Evolutionary conservation across 2,329 filamentous ascomycete genomes (phyloP).

Genomic region (Raffaelea ambrosiae): DNA sequence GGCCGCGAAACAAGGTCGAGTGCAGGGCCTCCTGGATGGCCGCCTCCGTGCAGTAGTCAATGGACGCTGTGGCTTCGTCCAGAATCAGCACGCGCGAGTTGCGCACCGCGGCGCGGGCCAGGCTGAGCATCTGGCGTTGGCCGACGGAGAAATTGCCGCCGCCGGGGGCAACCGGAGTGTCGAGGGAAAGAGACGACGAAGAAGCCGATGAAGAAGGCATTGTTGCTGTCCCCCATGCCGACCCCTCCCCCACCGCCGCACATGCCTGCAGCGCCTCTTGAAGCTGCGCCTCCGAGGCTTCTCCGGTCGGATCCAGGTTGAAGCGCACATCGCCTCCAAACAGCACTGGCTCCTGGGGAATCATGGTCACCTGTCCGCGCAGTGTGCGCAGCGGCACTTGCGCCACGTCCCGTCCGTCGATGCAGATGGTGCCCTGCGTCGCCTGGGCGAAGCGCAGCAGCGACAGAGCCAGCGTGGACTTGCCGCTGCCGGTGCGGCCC

Average conservation of each 20-base stretch:
- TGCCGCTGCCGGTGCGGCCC: conserved; percentile 59
- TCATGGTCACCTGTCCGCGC: conserved; percentile 27
- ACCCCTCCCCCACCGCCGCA: conserved; percentile 48
- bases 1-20: conserved; percentile 36
- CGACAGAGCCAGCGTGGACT: conserved; percentile 42
- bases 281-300: conserved; percentile 39
- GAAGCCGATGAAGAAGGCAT: too few relatives aligned
- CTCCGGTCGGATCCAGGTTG: conserved; percentile 55
- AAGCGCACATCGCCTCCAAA: conserved; percentile 30
- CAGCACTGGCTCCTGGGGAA: conserved; percentile 31
- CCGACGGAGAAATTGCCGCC: conserved; percentile 50
- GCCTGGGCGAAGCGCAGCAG: conserved; percentile 27
- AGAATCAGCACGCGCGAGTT: conserved; percentile 46
- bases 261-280: conserved; percentile 52
- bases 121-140: conserved; percentile 49
- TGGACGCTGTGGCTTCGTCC: conserved; percentile 51
- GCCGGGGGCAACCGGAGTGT: conserved; percentile 40
- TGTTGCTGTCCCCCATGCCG: neutral
- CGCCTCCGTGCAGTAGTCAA: conserved; percentile 49
- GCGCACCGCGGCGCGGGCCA: conserved; percentile 47
- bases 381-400: conserved; percentile 23
- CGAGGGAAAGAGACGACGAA: conserved; percentile 23
- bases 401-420: conserved; percentile 27
- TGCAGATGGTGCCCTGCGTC: conserved; percentile 20
- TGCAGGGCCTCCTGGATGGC: conserved; percentile 46